A percentile compares a stretch with the other conserved stretches of the same genome.
Evolutionary conservation across 73 alveolate genomes (phyloP).

Genomic region (Uronychia binucleata): DNA sequence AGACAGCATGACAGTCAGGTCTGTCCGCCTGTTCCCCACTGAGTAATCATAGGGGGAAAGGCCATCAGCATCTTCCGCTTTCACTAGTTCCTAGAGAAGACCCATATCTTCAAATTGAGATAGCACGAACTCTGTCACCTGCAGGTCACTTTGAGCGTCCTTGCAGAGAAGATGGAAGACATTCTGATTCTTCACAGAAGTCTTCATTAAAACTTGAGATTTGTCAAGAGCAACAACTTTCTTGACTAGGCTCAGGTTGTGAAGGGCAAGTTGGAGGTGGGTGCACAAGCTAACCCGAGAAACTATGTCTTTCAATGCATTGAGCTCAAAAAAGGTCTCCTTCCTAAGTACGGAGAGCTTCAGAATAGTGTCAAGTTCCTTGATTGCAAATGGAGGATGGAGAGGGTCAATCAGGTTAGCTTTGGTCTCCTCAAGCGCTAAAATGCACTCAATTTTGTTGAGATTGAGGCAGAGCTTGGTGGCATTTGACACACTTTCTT

Average conservation of each 20-base stretch:
- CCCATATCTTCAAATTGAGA: neutral
- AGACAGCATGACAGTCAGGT: slow-evolving; percentile 26
- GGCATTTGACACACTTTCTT: too few relatives aligned
- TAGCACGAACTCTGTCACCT: neutral
- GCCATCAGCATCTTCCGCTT: slow-evolving; percentile 14
- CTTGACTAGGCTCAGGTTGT: neutral
- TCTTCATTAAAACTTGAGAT: neutral
- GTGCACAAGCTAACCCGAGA: too few relatives aligned
- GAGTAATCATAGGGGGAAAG: slow-evolving; percentile 42
- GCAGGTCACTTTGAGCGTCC: neutral
- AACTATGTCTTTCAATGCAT: too few relatives aligned
- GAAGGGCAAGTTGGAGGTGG: too few relatives aligned
- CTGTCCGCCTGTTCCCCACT: slow-evolving; percentile 28
- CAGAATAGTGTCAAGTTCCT: too few relatives aligned
- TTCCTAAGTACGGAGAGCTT: too few relatives aligned
- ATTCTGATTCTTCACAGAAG: neutral
- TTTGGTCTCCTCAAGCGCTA: too few relatives aligned
- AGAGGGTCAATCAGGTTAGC: too few relatives aligned
- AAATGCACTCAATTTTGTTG: too few relatives aligned
- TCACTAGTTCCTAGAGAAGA: neutral
- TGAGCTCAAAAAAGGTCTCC: too few relatives aligned
- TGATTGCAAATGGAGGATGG: too few relatives aligned
- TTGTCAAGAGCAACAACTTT: neutral
- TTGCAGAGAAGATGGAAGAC: neutral
- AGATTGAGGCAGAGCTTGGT: too few relatives aligned